Evolutionary conservation across 345 rosid genomes (phyloP).

Genomic region (Salix koriyanagi): DNA sequence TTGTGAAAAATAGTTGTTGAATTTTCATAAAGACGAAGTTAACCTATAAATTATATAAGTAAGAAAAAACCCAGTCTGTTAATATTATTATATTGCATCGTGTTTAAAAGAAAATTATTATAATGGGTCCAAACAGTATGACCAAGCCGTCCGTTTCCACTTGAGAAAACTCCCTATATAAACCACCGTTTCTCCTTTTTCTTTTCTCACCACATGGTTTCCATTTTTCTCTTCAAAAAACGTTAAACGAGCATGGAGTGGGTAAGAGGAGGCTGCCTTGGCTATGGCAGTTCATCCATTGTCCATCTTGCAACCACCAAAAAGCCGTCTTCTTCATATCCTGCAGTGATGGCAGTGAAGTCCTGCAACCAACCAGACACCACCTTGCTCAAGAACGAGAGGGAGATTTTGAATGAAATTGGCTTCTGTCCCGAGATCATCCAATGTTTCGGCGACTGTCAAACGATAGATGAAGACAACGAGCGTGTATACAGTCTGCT

Average conservation of each 20-base stretch:
- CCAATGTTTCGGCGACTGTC: conserved; percentile 19
- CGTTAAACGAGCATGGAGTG: conserved; percentile 22
- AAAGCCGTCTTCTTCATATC: not conserved
- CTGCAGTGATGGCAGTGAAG: conserved; percentile 27
- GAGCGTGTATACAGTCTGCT: conserved; percentile 16
- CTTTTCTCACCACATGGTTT: not conserved
- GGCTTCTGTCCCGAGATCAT: conserved; percentile 16
- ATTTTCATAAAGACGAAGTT: not conserved
- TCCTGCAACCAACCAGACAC: conserved; percentile 19
- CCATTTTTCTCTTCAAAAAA: not conserved
- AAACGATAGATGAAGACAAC: conserved; percentile 16
- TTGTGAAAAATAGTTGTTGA: not conserved
- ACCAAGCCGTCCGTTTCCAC: not conserved
- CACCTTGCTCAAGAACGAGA: conserved; percentile 25
- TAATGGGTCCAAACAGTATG: not conserved
- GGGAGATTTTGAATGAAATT: conserved; percentile 10
- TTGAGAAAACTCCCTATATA: not conserved
- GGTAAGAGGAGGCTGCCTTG: conserved; percentile 30
- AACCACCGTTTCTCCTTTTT: not conserved
- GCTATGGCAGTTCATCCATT: conserved; percentile 23
- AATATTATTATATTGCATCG: not conserved
- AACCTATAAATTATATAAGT: not conserved
- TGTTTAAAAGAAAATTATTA: not conserved
- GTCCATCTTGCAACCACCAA: conserved; percentile 21
- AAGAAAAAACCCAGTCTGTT: not conserved